Conservation (phyloP, 192 early-diverging fungal genomes). For the Mortierella alpina region DNA sequence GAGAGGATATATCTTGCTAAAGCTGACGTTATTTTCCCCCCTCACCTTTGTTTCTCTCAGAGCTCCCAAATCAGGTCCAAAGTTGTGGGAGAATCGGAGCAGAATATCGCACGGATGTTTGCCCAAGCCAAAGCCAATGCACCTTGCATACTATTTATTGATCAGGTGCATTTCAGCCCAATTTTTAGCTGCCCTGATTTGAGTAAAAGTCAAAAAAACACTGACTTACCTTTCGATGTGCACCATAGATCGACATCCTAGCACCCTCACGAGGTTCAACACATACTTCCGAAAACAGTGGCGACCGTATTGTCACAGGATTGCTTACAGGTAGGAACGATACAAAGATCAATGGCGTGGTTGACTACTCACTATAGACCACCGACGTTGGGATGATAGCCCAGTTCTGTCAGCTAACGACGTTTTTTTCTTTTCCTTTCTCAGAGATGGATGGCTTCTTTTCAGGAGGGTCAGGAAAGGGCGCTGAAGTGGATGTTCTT, state of each 20-base stretch:
- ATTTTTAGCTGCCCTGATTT: neutral
- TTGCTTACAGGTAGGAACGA: conserved; percentile 73
- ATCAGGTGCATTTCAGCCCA: conserved; percentile 69
- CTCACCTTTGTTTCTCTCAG: conserved; percentile 24
- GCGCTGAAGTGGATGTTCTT: conserved; percentile 66
- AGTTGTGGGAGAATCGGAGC: conserved; percentile 94
- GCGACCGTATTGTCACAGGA: conserved; percentile 89
- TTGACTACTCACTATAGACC: neutral
- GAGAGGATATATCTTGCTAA: neutral
- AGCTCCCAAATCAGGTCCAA: conserved; percentile 89
- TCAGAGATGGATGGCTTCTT: conserved; percentile 84
- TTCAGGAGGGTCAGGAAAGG: conserved; percentile 39
- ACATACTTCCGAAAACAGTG: conserved; percentile 81
- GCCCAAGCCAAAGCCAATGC: conserved; percentile 81
- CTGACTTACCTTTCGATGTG: neutral
- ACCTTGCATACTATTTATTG: conserved; percentile 93
- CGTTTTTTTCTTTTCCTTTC: neutral
- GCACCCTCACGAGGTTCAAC: conserved; percentile 78
- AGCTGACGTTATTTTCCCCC: neutral
- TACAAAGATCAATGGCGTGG: neutral
- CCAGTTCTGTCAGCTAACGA: neutral
- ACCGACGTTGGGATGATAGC: too few relatives aligned
- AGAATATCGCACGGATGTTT: conserved; percentile 87
- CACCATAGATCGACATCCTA: conserved; percentile 80
- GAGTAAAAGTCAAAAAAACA: neutral